These are phyloP conservation scores for Olyra latifolia DNA, from an alignment of 176 grass and related monocot species.

Conservation along the genomic window DNA sequence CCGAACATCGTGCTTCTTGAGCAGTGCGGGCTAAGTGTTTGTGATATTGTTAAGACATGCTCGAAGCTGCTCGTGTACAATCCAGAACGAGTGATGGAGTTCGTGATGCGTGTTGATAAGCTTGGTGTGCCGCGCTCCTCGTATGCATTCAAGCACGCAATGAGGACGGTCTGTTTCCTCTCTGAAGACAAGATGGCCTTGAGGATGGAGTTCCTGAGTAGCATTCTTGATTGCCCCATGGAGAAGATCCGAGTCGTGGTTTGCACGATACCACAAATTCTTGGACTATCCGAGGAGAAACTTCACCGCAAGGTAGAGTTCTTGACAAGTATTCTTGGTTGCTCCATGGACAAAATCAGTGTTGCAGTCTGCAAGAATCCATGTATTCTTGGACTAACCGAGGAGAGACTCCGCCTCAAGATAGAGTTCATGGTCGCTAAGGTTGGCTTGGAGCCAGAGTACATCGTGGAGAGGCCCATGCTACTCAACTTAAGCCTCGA, in stretches of 20 bases:
- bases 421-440: conserved; percentile 27
- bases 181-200: background rate
- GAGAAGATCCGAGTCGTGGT: no score
- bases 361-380: background rate
- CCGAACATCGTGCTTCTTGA: background rate
- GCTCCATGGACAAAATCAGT: conserved; percentile 19
- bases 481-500: conserved; percentile 30
- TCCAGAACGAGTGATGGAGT: background rate
- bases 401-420: background rate
- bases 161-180: no score
- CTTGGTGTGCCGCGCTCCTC: background rate
- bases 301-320: background rate
- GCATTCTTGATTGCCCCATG: no score
- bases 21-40: background rate
- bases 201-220: no score
- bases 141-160: background rate
- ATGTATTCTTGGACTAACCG: background rate
- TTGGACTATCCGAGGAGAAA: no score
- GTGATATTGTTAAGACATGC: background rate
- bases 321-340: conserved; percentile 17
- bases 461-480: background rate
- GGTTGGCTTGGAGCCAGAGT: background rate
- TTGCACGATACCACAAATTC: no score
- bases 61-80: background rate
- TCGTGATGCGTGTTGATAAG: background rate